Evolutionary conservation across 139 green algal species (phyloP), one percentile per base, ranked within the genome.

Genomic region (Ulvella scutata): DNA sequence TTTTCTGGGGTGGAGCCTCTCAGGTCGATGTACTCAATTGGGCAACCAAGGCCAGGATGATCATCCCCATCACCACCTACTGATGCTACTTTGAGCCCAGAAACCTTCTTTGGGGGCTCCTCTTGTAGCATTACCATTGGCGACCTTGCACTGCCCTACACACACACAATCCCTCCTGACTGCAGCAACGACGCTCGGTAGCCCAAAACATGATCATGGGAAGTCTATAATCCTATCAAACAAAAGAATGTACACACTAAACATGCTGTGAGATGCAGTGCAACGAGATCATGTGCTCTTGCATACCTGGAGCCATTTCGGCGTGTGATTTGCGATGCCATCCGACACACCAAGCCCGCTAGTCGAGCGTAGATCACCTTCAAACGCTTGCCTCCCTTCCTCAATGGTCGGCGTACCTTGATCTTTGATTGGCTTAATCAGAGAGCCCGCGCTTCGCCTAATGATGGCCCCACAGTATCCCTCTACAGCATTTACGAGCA

Each of bases 11-110:
- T 87, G 6, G 86, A 96, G 62, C 92, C 92, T 73, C 88, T 88
- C 3, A 97, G 80, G 72, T 89, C 85, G 74, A 97, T 97, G 87
- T 95, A 97, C 75, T 96, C 87, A 1, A 89, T 89, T 9, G 92
- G 92, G 78, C 84, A 90, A 17, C 92, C 92, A 31, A 97, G 81
- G 0, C 82, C 81, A 2, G 86, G 84, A 43, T 96, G 87, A 38
- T 93, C 89, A 43, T 74, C 88, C 92, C 84, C 75, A 80, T 88
- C 78, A 90, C 86, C 83, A 76, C 90, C 91, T 40, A 89, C 84
- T 3, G 83, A 93, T 0, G 91, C 90, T 2, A 93, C 91, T 26
- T 92, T 85, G 6, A 88, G 72, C 4, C 86, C 88, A 10, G 87
- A 77, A 13, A 95, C 88, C 74, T 94, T 90, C 60, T 95, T 92